Percentiles rank a stretch among this genome's conserved stretches.
These are phyloP conservation scores for Penicillium janthinellum DNA, from an alignment of 2,329 filamentous ascomycete genomes.

Conservation along the genomic window DNA sequence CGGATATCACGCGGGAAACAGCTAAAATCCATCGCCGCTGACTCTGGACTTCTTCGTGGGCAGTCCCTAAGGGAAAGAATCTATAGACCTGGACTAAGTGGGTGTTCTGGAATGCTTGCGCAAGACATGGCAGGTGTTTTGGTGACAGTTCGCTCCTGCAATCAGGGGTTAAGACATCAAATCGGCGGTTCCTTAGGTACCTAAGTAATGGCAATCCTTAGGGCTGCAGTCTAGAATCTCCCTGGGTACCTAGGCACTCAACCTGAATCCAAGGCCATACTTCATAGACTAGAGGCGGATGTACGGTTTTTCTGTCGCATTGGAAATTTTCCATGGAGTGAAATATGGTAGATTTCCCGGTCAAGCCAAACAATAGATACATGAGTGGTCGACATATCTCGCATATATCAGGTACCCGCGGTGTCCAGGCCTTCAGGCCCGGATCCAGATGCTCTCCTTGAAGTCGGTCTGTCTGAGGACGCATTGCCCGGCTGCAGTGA, in stretches of 20 bases:
- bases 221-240: too few species aligned
- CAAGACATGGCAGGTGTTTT: too few species aligned
- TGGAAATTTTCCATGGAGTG: not conserved
- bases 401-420: not conserved
- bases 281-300: too few species aligned
- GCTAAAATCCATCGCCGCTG: not conserved
- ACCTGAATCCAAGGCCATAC: too few species aligned
- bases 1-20: not conserved
- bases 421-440: conserved; percentile 1
- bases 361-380: not conserved
- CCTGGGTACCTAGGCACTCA: too few species aligned
- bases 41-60: not conserved
- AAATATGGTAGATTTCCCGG: not conserved
- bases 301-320: not conserved
- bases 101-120: too few species aligned
- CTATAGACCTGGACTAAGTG: too few species aligned
- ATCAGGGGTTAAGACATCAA: too few species aligned
- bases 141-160: too few species aligned
- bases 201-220: too few species aligned
- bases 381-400: not conserved
- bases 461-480: not conserved
- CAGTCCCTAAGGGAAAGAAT: too few species aligned
- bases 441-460: conserved; percentile 1
- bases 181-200: too few species aligned
- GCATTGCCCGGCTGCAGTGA: conserved; percentile 15